These are phyloP conservation scores for Globisporangium carolinianum DNA, from an alignment of 352 stramenopile genomes.

Conservation along the genomic window DNA sequence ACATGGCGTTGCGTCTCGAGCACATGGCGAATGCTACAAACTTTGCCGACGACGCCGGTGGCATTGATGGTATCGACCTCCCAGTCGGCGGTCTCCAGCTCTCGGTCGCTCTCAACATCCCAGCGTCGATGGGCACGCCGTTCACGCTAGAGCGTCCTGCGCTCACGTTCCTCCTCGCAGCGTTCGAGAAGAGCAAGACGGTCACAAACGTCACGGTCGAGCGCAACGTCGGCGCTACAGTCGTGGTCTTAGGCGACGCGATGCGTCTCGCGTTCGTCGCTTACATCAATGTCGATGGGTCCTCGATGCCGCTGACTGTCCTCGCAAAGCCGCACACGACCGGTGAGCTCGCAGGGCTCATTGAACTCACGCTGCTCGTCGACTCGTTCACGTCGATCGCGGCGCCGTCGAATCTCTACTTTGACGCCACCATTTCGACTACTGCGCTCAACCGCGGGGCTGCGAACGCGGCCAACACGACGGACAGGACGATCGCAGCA, in stretches of 20 bases:
- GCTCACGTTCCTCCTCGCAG: slow-evolving; percentile 15
- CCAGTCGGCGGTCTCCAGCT: neutral
- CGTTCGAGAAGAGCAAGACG: slow-evolving; percentile 6
- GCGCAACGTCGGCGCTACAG: neutral
- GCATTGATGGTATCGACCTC: neutral
- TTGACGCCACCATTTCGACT: slow-evolving; percentile 7
- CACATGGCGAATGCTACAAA: neutral
- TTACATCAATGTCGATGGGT: neutral
- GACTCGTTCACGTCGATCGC: neutral
- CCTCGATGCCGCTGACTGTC: neutral
- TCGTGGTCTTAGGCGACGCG: slow-evolving; percentile 6
- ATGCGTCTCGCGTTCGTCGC: slow-evolving; percentile 14
- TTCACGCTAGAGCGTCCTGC: neutral
- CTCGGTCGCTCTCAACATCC: neutral
- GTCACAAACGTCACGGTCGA: slow-evolving; percentile 3
- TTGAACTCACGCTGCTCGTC: slow-evolving; percentile 11
- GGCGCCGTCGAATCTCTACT: neutral
- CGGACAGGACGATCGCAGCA: too few relatives aligned
- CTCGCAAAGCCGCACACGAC: slow-evolving; percentile 4
- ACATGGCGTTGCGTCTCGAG: neutral
- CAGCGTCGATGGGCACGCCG: neutral
- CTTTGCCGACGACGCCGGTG: neutral
- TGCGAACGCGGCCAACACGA: neutral
- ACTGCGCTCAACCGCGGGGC: neutral
- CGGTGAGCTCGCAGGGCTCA: slow-evolving; percentile 12